Conservation (phyloP, 208 protist genomes). For the Crithidia bombi region DNA sequence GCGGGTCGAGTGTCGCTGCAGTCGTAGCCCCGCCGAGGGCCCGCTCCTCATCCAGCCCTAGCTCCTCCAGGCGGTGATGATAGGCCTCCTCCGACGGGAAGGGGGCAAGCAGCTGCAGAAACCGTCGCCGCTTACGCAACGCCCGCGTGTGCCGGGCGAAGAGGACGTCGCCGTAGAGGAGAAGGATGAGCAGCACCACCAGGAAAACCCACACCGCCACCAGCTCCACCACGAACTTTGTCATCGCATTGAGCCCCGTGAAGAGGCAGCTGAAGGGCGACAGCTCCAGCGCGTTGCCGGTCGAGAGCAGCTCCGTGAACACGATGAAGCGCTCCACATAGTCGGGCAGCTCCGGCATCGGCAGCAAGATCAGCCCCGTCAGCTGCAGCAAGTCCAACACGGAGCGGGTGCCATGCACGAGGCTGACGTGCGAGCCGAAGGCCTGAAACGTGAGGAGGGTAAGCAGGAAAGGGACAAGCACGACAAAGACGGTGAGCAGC, state of each 20-base stretch:
- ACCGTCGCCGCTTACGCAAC: constrained; percentile 28
- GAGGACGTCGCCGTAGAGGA: constrained; percentile 33
- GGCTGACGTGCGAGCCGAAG: constrained; percentile 23
- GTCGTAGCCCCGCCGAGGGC: constrained; percentile 15
- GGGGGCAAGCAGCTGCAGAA: constrained; percentile 37
- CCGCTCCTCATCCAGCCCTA: constrained; percentile 44
- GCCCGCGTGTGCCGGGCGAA: constrained; percentile 21
- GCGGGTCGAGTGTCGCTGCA: constrained; percentile 31
- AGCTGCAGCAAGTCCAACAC: constrained; percentile 37
- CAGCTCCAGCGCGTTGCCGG: constrained; percentile 27
- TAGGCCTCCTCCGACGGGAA: constrained; percentile 45
- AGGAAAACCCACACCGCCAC: constrained; percentile 17
- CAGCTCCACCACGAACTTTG: constrained; percentile 25
- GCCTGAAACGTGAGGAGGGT: constrained; percentile 34
- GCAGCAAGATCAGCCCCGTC: constrained; percentile 27
- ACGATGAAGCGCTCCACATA: constrained; percentile 35
- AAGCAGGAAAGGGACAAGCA: constrained; percentile 24
- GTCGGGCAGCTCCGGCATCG: constrained; percentile 37
- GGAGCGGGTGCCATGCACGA: constrained; percentile 25
- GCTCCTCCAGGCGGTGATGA: constrained; percentile 34
- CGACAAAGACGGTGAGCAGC: constrained; percentile 23
- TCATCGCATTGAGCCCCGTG: constrained; percentile 8
- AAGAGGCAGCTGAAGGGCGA: constrained; percentile 33
- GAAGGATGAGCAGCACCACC: constrained; percentile 20
- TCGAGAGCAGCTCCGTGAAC: constrained; percentile 25